Conservation (phyloP, 2,329 filamentous ascomycete species). For the Pestalotiopsis sp. region DNA sequence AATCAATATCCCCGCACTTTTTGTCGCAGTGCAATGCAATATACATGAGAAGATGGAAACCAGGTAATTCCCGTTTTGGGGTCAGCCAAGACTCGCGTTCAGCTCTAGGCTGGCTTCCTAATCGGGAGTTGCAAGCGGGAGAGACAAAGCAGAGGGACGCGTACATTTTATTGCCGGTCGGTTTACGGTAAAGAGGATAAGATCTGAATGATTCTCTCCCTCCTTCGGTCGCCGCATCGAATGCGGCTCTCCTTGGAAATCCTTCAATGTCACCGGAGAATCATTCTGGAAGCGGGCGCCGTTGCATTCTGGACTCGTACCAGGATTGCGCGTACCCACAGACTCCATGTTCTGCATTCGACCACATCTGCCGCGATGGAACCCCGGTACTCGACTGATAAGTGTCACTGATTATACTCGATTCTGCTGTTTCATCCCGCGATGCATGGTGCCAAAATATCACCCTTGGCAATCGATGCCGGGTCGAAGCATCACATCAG, state of each 20-base stretch:
- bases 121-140: background rate
- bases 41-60: background rate
- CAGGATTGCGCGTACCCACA: background rate
- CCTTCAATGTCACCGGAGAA: background rate
- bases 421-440: background rate
- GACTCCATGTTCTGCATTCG: background rate
- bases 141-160: background rate
- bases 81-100: constrained; percentile 6
- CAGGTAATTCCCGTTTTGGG: background rate
- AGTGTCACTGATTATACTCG: background rate
- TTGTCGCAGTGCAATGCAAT: background rate
- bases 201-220: background rate
- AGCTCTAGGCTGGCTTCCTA: constrained; percentile 4
- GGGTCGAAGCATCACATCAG: background rate
- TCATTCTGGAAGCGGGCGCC: background rate
- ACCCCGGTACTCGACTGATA: background rate
- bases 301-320: background rate
- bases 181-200: background rate
- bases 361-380: background rate
- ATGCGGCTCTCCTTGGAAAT: background rate
- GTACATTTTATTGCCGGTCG: background rate
- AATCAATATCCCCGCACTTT: background rate
- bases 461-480: background rate
- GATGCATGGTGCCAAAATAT: background rate
- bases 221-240: background rate